These are phyloP conservation scores for Lolium perenne DNA, from an alignment of 176 grass and related monocot genomes.

Conservation along the genomic window DNA sequence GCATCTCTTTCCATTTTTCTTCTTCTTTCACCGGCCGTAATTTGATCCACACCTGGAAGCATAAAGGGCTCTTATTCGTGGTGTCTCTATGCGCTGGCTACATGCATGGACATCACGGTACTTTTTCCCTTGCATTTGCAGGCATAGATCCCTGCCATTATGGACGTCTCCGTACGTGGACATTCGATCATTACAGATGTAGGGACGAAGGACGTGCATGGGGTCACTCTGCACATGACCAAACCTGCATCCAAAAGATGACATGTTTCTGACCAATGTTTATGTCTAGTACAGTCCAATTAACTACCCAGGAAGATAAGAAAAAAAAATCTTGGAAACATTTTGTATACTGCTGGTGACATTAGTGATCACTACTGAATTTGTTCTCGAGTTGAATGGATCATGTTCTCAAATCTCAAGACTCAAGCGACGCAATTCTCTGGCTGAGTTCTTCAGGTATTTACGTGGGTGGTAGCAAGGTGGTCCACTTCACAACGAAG, in stretches of 20 bases:
- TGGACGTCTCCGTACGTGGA: background rate
- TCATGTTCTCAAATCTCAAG: background rate
- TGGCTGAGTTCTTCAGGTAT: conserved; percentile 52
- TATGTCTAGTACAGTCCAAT: background rate
- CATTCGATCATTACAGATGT: conserved; percentile 16
- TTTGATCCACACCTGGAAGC: conserved; percentile 33
- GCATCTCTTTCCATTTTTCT: conserved; percentile 11
- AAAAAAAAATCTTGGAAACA: background rate
- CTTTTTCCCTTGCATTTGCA: conserved; percentile 8
- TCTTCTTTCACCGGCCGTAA: conserved; percentile 7
- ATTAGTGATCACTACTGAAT: background rate
- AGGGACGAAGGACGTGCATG: conserved; percentile 8
- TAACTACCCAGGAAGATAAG: background rate
- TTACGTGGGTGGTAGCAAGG: conserved; percentile 78
- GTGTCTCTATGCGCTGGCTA: conserved; percentile 11
- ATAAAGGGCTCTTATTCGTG: conserved; percentile 1
- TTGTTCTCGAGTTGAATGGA: background rate
- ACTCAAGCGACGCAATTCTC: background rate
- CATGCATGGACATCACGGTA: background rate
- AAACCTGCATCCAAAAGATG: background rate
- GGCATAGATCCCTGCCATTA: conserved; percentile 6
- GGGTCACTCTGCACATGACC: conserved; percentile 24
- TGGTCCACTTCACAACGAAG: conserved; percentile 79
- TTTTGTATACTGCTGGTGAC: background rate
- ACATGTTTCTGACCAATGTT: conserved; percentile 20